These are phyloP conservation scores for Sinapis alba DNA, from an alignment of 441 rosid species.

Conservation along the genomic window DNA sequence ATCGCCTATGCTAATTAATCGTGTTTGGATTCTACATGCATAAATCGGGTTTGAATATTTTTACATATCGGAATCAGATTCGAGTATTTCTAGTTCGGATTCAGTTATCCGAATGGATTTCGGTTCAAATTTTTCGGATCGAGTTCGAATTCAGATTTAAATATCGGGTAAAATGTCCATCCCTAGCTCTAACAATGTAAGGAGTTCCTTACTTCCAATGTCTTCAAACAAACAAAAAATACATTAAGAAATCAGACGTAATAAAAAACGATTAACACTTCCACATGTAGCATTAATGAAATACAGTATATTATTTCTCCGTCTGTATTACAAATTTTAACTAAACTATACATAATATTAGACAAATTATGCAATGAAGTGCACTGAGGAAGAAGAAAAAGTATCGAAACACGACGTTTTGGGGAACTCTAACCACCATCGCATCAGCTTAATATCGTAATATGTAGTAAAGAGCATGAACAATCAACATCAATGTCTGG, in stretches of 20 bases:
- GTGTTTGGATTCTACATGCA: neutral
- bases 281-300: neutral
- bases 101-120: too few relatives aligned
- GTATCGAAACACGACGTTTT: neutral
- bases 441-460: neutral
- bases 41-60: too few relatives aligned
- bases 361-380: neutral
- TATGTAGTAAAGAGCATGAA: too few relatives aligned
- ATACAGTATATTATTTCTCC: neutral
- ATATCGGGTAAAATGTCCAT: too few relatives aligned
- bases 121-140: too few relatives aligned
- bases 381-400: neutral
- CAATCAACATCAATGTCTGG: slow-evolving; percentile 64
- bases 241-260: too few relatives aligned
- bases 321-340: neutral
- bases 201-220: neutral
- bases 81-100: too few relatives aligned
- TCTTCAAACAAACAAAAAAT: neutral
- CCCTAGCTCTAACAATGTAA: neutral
- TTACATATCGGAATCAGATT: too few relatives aligned
- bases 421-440: neutral
- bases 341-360: too few relatives aligned
- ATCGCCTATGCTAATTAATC: slow-evolving; percentile 7
- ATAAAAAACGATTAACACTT: too few relatives aligned
- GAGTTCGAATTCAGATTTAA: too few relatives aligned